Evolutionary conservation across 495 filamentous ascomycete species (phyloP).

Genomic region (Entonaema liquescens): DNA sequence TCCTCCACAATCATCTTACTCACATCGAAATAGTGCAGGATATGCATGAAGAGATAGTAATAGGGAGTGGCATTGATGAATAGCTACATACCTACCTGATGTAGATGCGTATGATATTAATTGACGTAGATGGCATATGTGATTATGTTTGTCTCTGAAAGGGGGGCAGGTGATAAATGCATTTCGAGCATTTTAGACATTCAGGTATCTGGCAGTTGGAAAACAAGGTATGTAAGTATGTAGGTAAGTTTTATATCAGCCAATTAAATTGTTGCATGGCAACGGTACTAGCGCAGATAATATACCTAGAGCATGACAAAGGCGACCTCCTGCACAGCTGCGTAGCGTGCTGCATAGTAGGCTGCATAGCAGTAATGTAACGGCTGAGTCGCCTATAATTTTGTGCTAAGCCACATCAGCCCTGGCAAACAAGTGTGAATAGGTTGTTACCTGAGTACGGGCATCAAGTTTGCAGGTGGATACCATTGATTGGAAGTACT

Average conservation of each 20-base stretch:
- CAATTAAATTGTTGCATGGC: constrained; percentile 23
- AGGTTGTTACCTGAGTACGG: not conserved
- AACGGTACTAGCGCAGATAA: constrained; percentile 16
- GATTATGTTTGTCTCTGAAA: constrained; percentile 26
- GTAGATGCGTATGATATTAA: constrained; percentile 9
- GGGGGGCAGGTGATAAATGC: constrained; percentile 23
- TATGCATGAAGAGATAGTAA: not conserved
- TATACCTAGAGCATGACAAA: constrained; percentile 1
- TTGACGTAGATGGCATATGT: constrained; percentile 29
- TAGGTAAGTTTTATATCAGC: not conserved
- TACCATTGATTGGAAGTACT: constrained; percentile 18
- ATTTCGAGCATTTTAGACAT: not conserved
- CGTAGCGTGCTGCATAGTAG: not conserved
- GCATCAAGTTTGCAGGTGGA: constrained; percentile 17
- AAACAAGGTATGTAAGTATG: constrained; percentile 22
- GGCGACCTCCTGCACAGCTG: not conserved
- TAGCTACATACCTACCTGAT: constrained; percentile 13
- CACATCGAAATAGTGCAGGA: not conserved
- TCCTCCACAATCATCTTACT: not conserved
- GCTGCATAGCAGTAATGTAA: constrained; percentile 28
- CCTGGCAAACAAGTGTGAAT: not conserved
- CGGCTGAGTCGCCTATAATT: constrained; percentile 23
- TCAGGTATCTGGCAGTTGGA: constrained; percentile 11
- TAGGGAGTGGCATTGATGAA: constrained; percentile 7
- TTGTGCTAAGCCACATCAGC: constrained; percentile 33